phyloP scores from a whole-genome alignment of 495 filamentous ascomycete species.

The Penicillium verhagenii region DNA sequence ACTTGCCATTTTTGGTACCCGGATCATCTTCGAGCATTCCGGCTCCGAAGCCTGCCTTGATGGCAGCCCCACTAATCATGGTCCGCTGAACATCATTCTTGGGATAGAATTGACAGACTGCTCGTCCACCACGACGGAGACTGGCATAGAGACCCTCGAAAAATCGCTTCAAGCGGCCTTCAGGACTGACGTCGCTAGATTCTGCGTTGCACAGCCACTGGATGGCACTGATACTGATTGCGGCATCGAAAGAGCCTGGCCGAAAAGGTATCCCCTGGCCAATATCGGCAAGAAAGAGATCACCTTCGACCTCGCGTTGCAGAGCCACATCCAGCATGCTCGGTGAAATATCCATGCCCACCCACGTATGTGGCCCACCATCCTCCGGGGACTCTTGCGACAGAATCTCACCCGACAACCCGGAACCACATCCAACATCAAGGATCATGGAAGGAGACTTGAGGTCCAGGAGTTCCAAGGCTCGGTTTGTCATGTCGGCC shows the following conservation, averaged over 20 bases:
- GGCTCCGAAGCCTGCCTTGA: slow-evolving; percentile 92
- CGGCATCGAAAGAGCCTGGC: slow-evolving; percentile 89
- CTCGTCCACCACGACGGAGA: slow-evolving; percentile 79
- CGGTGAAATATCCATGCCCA: slow-evolving; percentile 92
- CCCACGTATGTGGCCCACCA: slow-evolving; percentile 86
- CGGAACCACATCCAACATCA: slow-evolving; percentile 93
- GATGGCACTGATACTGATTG: slow-evolving; percentile 89
- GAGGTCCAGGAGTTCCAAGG: slow-evolving; percentile 85
- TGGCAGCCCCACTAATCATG: slow-evolving; percentile 87
- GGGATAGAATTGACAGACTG: slow-evolving; percentile 97
- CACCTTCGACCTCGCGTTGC: slow-evolving; percentile 87
- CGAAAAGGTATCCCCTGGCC: slow-evolving; percentile 95
- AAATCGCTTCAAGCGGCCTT: slow-evolving; percentile 75
- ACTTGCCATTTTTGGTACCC: slow-evolving; percentile 89
- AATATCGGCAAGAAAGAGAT: slow-evolving; percentile 87
- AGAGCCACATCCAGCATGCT: slow-evolving; percentile 92
- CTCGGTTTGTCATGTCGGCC: slow-evolving; percentile 87
- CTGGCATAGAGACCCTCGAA: slow-evolving; percentile 90
- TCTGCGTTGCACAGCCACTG: slow-evolving; percentile 99
- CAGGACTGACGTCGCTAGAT: slow-evolving; percentile 72
- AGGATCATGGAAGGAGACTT: slow-evolving; percentile 81
- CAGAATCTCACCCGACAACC: slow-evolving; percentile 90
- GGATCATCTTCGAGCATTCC: slow-evolving; percentile 94
- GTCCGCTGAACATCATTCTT: slow-evolving; percentile 87
- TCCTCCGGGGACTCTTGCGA: slow-evolving; percentile 61